These are phyloP conservation scores for Yarrowia galli DNA, from an alignment of 1,139 yeast genomes.

Conservation along the genomic window DNA sequence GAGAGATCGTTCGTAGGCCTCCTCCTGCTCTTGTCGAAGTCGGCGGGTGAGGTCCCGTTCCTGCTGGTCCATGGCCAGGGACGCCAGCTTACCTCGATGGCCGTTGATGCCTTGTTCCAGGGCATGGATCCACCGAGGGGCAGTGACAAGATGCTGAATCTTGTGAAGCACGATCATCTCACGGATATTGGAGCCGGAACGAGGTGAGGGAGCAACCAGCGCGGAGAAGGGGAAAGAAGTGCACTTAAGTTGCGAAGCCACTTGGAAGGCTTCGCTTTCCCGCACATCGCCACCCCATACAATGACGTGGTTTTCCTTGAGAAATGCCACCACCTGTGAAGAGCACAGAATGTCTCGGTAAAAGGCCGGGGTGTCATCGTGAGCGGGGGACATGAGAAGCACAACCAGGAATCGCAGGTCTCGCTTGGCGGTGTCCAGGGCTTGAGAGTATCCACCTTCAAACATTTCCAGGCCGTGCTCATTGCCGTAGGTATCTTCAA, in stretches of 20 bases:
- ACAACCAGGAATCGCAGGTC: conserved; percentile 75
- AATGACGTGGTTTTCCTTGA: conserved; percentile 60
- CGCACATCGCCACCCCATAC: conserved; percentile 91
- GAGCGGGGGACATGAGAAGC: conserved; percentile 74
- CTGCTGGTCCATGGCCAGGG: conserved; percentile 67
- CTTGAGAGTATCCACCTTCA: conserved; percentile 80
- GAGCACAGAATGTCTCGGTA: conserved; percentile 64
- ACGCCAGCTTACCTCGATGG: conserved; percentile 66
- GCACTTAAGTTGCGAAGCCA: conserved; percentile 76
- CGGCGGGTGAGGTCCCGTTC: conserved; percentile 66
- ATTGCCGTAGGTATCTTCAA: conserved; percentile 52
- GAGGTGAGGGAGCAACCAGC: conserved; percentile 59
- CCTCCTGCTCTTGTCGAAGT: conserved; percentile 76
- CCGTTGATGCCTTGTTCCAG: conserved; percentile 54
- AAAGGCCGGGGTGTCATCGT: conserved; percentile 66
- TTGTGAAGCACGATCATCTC: conserved; percentile 67
- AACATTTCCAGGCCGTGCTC: conserved; percentile 54
- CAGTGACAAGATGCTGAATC: conserved; percentile 62
- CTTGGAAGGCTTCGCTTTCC: conserved; percentile 82
- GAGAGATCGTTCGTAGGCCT: conserved; percentile 75
- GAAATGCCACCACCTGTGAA: conserved; percentile 59
- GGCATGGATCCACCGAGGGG: conserved; percentile 50
- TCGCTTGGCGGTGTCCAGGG: conserved; percentile 69
- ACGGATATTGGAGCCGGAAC: conserved; percentile 46
- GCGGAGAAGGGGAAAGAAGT: conserved; percentile 85